A percentile compares a stretch with the other conserved stretches of the same genome.
These are phyloP conservation scores for Rhinocladiella mackenziei DNA, from an alignment of 2,329 filamentous ascomycete genomes.

Conservation along the genomic window DNA sequence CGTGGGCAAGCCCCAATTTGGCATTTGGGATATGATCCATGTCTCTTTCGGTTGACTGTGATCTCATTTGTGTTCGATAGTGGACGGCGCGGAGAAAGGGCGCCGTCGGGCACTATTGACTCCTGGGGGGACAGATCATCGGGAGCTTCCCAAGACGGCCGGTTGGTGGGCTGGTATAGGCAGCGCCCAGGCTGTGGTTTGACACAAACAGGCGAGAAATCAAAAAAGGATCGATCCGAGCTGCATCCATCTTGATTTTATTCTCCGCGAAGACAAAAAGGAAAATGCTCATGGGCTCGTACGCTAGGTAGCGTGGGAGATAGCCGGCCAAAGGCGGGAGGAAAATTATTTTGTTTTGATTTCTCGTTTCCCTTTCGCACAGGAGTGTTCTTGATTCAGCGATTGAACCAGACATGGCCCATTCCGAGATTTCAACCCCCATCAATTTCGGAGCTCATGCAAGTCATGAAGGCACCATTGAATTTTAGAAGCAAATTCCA, in stretches of 20 bases:
- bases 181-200: background rate
- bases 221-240: constrained; percentile 47
- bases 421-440: no score
- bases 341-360: no score
- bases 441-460: background rate
- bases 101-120: constrained; percentile 17
- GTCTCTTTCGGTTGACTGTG: constrained; percentile 9
- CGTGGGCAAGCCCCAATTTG: background rate
- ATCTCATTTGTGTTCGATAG: constrained; percentile 27
- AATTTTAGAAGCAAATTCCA: no score
- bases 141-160: constrained; percentile 2
- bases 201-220: constrained; percentile 57
- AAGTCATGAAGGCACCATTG: no score
- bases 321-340: background rate
- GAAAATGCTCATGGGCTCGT: constrained; percentile 1
- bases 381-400: no score
- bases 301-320: background rate
- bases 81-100: constrained; percentile 8
- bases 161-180: background rate
- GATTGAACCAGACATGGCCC: no score
- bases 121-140: constrained; percentile 14
- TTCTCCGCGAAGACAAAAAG: constrained; percentile 5
- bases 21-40: background rate
- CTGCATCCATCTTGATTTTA: background rate
- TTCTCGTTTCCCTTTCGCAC: no score